Conservation (phyloP, 1,139 yeast genomes). For the Geotrichum europaeum region DNA sequence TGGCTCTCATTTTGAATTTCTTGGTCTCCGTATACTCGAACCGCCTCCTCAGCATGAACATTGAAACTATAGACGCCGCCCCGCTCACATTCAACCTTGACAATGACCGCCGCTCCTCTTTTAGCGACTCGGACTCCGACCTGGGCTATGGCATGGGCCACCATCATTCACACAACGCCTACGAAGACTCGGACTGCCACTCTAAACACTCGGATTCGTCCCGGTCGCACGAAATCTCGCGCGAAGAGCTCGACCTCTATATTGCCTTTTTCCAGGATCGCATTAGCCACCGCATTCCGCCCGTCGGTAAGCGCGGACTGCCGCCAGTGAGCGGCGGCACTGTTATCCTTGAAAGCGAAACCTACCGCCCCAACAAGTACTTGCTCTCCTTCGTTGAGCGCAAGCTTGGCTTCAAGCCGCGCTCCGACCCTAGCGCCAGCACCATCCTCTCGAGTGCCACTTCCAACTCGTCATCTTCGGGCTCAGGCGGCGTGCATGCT, state of each 20-base stretch:
- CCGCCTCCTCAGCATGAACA: not conserved
- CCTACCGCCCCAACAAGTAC: constrained; percentile 1
- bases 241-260: constrained; percentile 6
- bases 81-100: constrained; percentile 5
- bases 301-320: constrained; percentile 2
- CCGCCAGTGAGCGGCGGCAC: constrained; percentile 1
- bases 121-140: not conserved
- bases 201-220: not conserved
- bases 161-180: not conserved
- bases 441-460: not conserved
- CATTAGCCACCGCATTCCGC: constrained; percentile 3
- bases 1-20: not conserved
- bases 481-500: not conserved
- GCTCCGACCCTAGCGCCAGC: not conserved
- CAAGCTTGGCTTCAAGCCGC: constrained; percentile 1
- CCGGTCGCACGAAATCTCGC: not conserved
- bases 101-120: not conserved
- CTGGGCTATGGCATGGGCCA: not conserved
- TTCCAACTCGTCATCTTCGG: not conserved
- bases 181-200: not conserved
- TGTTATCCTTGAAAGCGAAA: not conserved
- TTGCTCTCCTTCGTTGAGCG: constrained; percentile 1
- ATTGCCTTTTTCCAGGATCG: constrained; percentile 1
- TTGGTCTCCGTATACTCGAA: not conserved
- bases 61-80: constrained; percentile 12